Conservation (phyloP, 23 red algal species). For the Gracilaria vermiculophylla region DNA sequence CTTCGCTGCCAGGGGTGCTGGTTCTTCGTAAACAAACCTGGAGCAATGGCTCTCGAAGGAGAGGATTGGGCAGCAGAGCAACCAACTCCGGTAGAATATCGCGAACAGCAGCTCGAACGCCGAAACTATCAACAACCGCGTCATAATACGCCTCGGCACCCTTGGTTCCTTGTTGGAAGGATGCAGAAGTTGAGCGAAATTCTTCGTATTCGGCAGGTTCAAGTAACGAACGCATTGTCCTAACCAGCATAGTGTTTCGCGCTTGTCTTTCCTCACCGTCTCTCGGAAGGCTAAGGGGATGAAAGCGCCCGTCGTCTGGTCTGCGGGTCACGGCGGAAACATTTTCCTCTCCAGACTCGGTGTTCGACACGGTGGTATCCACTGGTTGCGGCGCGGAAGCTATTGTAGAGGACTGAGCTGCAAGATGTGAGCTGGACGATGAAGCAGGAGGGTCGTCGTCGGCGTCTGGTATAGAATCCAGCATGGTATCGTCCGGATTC, state of each 20-base stretch:
- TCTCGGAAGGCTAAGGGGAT: slow-evolving; percentile 38
- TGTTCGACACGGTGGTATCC: not conserved
- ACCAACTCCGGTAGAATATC: slow-evolving; percentile 70
- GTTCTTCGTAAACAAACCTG: slow-evolving; percentile 46
- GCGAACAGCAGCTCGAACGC: slow-evolving; percentile 52
- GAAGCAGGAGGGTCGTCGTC: not conserved
- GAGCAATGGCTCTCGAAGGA: slow-evolving; percentile 42
- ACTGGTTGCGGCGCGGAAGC: not conserved
- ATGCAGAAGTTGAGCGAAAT: slow-evolving; percentile 45
- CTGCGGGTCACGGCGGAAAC: not conserved
- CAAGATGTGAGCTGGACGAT: not conserved
- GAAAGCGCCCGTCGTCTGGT: slow-evolving; percentile 53
- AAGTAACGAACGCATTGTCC: slow-evolving; percentile 51
- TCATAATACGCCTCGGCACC: slow-evolving; percentile 60
- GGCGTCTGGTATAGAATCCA: not conserved
- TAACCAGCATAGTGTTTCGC: slow-evolving; percentile 43
- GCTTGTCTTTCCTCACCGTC: slow-evolving; percentile 46
- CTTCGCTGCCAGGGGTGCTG: slow-evolving; percentile 14
- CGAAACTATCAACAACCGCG: slow-evolving; percentile 52
- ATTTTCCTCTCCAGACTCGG: not conserved
- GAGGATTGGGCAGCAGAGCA: slow-evolving; percentile 40
- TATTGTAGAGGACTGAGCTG: not conserved
- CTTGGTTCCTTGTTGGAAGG: slow-evolving; percentile 43
- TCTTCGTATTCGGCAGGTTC: slow-evolving; percentile 66
- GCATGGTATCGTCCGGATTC: not conserved